Conservation (phyloP, 2,329 filamentous ascomycete species). For the Tolypocladium sp. region DNA sequence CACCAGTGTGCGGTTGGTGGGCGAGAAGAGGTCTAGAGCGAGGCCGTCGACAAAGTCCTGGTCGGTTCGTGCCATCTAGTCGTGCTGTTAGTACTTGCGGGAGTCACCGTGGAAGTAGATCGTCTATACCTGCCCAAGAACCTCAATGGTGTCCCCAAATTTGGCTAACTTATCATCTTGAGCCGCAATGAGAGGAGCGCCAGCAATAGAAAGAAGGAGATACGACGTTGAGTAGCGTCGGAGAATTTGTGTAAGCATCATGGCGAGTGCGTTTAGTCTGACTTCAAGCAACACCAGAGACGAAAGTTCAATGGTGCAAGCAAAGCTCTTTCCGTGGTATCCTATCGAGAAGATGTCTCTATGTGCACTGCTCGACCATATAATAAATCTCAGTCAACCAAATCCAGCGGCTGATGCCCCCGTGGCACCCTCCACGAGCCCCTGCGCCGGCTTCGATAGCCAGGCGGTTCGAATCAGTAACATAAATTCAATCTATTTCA, state of each 20-base stretch:
- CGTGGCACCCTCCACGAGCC: no score
- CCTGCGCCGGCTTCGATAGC: no score
- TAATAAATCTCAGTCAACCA: no score
- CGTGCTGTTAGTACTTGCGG: neutral
- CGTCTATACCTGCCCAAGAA: neutral
- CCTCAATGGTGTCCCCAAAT: neutral
- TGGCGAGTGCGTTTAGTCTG: neutral
- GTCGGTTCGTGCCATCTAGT: conserved; percentile 10
- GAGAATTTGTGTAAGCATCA: neutral
- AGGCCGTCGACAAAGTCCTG: conserved; percentile 22
- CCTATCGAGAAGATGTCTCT: no score
- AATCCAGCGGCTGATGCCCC: no score
- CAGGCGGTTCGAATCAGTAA: no score
- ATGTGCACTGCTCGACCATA: no score
- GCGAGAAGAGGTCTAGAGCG: conserved; percentile 21
- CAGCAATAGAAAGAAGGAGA: neutral
- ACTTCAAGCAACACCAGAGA: neutral
- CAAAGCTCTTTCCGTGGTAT: neutral
- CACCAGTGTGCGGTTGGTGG: conserved; percentile 16
- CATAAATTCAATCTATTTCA: no score
- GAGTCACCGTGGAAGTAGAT: no score
- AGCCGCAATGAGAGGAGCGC: neutral
- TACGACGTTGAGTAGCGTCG: neutral
- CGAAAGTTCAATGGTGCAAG: no score
- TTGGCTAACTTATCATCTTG: neutral